phyloP scores from a whole-genome alignment of 1,284 basidiomycete genomes.

The Heterobasidion occidentale region DNA sequence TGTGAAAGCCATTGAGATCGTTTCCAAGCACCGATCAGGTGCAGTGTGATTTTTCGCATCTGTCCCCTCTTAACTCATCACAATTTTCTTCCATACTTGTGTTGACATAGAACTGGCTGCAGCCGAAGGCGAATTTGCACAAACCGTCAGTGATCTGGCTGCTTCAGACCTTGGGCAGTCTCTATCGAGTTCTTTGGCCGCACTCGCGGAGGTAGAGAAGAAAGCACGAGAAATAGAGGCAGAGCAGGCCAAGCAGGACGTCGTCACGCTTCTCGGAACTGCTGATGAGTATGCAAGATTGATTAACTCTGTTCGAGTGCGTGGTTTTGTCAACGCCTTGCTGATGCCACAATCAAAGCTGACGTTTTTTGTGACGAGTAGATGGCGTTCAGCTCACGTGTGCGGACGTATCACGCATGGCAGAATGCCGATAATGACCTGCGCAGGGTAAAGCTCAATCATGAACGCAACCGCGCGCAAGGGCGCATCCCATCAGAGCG shows the following conservation, averaged over 20 bases:
- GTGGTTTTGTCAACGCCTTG: conserved; percentile 18
- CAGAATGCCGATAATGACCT: conserved; percentile 75
- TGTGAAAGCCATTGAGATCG: conserved; percentile 77
- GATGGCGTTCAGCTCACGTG: conserved; percentile 82
- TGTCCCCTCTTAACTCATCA: background rate
- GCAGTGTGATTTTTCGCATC: conserved; percentile 9
- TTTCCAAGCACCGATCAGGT: conserved; percentile 78
- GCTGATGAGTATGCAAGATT: conserved; percentile 91
- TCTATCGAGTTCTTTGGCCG: conserved; percentile 58
- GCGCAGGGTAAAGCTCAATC: conserved; percentile 59
- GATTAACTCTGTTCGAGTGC: conserved; percentile 82
- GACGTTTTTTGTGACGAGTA: conserved; percentile 19
- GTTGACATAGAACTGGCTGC: conserved; percentile 50
- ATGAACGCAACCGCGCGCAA: conserved; percentile 77
- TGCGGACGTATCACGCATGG: conserved; percentile 78
- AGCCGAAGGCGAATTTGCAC: conserved; percentile 67
- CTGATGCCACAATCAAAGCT: background rate
- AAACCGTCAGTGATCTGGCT: conserved; percentile 57
- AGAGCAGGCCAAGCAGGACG: conserved; percentile 71
- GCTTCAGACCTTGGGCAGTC: conserved; percentile 71
- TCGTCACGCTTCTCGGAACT: conserved; percentile 72
- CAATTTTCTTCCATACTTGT: background rate
- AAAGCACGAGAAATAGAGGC: conserved; percentile 66
- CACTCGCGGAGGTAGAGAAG: conserved; percentile 67
- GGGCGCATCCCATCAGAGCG: conserved; percentile 63